A percentile compares a stretch with the other conserved stretches of the same genome.
These are phyloP conservation scores for Fraxinus sp. DNA, from an alignment of 305 asterid genomes.

Conservation along the genomic window DNA sequence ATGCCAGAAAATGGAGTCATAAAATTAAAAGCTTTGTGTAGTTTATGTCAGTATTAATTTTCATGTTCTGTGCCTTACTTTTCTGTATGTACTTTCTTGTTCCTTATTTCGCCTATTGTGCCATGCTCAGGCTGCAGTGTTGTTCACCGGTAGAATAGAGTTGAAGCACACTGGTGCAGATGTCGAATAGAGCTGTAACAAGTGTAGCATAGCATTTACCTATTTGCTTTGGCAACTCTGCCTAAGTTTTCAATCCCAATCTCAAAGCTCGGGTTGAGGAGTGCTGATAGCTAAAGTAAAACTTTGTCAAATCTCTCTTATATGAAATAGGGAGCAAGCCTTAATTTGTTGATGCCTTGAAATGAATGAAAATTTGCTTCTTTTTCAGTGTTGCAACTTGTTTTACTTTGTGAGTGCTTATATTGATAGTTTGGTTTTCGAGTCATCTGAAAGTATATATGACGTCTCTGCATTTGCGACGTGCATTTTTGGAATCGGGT, in stretches of 20 bases:
- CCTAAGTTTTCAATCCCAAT: background rate
- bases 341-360: background rate
- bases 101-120: background rate
- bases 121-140: background rate
- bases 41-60: no score
- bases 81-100: background rate
- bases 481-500: background rate
- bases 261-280: background rate
- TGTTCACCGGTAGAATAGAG: background rate
- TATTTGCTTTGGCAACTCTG: background rate
- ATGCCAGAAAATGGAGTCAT: no score
- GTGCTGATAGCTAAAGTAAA: background rate
- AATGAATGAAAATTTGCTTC: background rate
- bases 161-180: background rate
- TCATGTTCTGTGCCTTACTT: background rate
- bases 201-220: background rate
- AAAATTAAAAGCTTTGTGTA: no score
- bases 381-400: background rate
- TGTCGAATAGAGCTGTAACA: background rate
- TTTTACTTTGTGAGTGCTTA: background rate
- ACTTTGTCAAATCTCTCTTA: background rate
- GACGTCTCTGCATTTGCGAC: background rate
- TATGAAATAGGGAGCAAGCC: background rate
- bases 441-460: background rate
- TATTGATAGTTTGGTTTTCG: background rate